Evolutionary conservation across 129 eudicot genomes (phyloP).

Genomic region (Silybum marianum): DNA sequence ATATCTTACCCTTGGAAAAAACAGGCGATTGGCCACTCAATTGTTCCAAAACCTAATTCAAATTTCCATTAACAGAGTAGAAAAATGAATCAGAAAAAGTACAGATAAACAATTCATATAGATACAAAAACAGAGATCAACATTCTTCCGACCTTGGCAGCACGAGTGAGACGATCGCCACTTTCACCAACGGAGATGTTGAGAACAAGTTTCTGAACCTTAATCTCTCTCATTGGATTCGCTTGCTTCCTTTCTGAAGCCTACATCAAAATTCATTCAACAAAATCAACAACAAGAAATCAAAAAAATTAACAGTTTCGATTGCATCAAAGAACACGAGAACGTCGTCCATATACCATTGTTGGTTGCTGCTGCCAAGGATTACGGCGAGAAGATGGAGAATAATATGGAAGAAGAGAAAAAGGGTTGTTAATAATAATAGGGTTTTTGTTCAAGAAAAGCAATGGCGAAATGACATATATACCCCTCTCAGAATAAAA

Average conservation of each 20-base stretch:
- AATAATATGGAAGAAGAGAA: not conserved
- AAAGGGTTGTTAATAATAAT: not conserved
- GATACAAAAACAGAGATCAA: not conserved
- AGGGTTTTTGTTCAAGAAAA: not conserved
- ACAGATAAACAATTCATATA: not conserved
- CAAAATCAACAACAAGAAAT: not conserved
- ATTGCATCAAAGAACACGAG: not conserved
- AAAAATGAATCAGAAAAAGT: not conserved
- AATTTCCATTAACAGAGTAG: not conserved
- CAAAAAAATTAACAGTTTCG: not conserved
- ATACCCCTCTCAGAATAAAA: not conserved
- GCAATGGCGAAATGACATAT: not conserved
- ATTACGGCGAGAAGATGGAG: not conserved
- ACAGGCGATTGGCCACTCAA: constrained; percentile 21
- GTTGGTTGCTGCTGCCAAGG: not conserved
- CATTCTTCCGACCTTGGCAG: not conserved
- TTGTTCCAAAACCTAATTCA: constrained; percentile 9
- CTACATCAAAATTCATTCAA: not conserved
- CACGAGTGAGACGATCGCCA: constrained; percentile 14
- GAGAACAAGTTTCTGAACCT: not conserved
- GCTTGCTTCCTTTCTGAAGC: not conserved
- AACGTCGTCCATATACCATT: not conserved
- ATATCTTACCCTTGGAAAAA: constrained; percentile 14
- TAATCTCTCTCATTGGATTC: constrained; percentile 15
- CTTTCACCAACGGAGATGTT: constrained; percentile 12